phyloP scores from a whole-genome alignment of 495 filamentous ascomycete genomes.

The Aspergillus diversus region DNA sequence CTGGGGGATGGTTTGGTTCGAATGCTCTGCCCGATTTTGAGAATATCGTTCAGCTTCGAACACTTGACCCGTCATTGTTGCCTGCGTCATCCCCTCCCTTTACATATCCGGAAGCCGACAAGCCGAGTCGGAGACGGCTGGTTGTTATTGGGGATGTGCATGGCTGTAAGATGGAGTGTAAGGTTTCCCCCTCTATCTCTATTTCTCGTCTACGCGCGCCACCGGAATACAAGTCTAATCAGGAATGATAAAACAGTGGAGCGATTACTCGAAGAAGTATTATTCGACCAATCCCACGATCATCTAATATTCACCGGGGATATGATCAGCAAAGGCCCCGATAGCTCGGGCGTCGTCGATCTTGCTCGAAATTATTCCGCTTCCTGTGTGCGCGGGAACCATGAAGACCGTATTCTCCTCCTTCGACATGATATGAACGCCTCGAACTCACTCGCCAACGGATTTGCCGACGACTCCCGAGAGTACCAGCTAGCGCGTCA shows the following conservation, averaged over 20 bases:
- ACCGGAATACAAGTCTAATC: slow-evolving; percentile 13
- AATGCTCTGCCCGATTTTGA: slow-evolving; percentile 53
- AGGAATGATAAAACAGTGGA: slow-evolving; percentile 48
- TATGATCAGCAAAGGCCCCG: slow-evolving; percentile 85
- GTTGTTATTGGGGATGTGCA: slow-evolving; percentile 90
- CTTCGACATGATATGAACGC: slow-evolving; percentile 47
- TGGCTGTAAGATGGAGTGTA: slow-evolving; percentile 71
- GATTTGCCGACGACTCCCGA: slow-evolving; percentile 24
- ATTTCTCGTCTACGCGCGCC: neutral
- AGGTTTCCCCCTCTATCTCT: slow-evolving; percentile 25
- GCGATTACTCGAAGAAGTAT: slow-evolving; percentile 66
- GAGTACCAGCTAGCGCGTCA: slow-evolving; percentile 54
- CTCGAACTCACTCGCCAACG: slow-evolving; percentile 23
- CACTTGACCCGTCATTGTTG: slow-evolving; percentile 28
- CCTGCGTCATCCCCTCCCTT: slow-evolving; percentile 5
- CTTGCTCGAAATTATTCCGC: slow-evolving; percentile 70
- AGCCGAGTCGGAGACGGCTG: slow-evolving; percentile 45
- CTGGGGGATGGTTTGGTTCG: slow-evolving; percentile 49
- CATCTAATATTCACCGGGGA: slow-evolving; percentile 85
- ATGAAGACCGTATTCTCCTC: slow-evolving; percentile 81
- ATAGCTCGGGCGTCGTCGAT: slow-evolving; percentile 77
- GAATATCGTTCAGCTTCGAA: slow-evolving; percentile 45
- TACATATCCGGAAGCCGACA: slow-evolving; percentile 2
- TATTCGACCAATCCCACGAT: slow-evolving; percentile 65
- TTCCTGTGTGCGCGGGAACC: slow-evolving; percentile 86